Percentiles rank a stretch among this genome's conserved stretches.
These are phyloP conservation scores for Pseudozyma pruni DNA, from an alignment of 1,284 basidiomycete species.

Conservation along the genomic window DNA sequence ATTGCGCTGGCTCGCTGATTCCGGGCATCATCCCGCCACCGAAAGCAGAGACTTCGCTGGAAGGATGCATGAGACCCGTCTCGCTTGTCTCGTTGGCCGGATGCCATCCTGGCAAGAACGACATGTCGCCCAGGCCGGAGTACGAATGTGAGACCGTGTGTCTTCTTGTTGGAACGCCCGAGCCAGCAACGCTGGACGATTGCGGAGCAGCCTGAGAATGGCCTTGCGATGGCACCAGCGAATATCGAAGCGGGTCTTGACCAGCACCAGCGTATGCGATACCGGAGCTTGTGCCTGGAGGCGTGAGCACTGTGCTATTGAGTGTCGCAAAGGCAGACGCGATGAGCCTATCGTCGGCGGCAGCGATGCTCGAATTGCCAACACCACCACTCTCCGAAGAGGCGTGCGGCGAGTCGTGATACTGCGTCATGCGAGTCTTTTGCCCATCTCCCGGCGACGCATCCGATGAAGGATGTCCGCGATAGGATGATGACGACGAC, in stretches of 20 bases:
- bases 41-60: conserved; percentile 18
- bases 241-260: conserved; percentile 14
- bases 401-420: conserved; percentile 25
- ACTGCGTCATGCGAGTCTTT: conserved; percentile 12
- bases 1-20: conserved; percentile 23
- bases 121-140: conserved; percentile 28
- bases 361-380: conserved; percentile 10
- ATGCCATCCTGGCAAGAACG: conserved; percentile 19
- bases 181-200: neutral
- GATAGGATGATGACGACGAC: conserved; percentile 28
- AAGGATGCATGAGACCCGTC: conserved; percentile 10
- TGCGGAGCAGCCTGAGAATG: conserved; percentile 9
- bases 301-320: conserved; percentile 38
- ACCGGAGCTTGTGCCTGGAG: conserved; percentile 33
- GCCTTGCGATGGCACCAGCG: conserved; percentile 21
- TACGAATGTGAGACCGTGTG: conserved; percentile 45
- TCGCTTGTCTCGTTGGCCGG: conserved; percentile 17
- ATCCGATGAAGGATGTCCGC: conserved; percentile 14
- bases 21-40: conserved; percentile 15
- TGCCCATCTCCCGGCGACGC: conserved; percentile 15
- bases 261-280: neutral
- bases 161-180: conserved; percentile 28
- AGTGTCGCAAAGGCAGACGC: conserved; percentile 48
- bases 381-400: conserved; percentile 20
- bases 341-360: conserved; percentile 35